Percentiles rank a stretch among this genome's conserved stretches.
Conservation (phyloP, 345 rosid species). For the Pistacia vera region DNA sequence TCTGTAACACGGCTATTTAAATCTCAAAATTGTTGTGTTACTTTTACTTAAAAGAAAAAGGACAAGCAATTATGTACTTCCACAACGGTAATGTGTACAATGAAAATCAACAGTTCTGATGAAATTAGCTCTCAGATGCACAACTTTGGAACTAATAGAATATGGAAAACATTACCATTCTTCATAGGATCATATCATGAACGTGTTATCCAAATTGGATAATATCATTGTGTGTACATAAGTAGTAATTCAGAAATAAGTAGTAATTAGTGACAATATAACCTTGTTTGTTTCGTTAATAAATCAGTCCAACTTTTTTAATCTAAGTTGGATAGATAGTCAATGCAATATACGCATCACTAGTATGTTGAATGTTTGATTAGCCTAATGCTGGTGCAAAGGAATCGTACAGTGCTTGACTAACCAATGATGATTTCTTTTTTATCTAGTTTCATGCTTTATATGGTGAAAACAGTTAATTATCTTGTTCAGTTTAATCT, state of each 20-base stretch:
- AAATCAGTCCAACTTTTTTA: background rate
- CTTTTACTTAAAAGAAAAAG: conserved; percentile 28
- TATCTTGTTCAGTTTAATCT: too few species aligned
- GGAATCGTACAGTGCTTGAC: too few species aligned
- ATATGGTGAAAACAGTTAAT: too few species aligned
- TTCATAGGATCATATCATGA: too few species aligned
- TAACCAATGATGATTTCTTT: too few species aligned
- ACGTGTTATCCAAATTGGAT: too few species aligned
- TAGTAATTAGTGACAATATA: background rate
- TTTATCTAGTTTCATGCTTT: background rate
- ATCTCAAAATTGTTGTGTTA: conserved; percentile 78
- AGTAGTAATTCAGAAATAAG: background rate
- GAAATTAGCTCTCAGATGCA: background rate
- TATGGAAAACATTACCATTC: too few species aligned
- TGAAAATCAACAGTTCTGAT: background rate
- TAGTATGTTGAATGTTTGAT: too few species aligned
- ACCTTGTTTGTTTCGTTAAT: background rate
- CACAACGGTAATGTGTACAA: conserved; percentile 51
- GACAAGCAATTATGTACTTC: too few species aligned
- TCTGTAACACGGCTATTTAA: conserved; percentile 42
- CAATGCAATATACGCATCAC: background rate
- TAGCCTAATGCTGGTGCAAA: background rate
- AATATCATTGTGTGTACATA: background rate
- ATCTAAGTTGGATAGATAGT: background rate
- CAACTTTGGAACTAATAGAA: too few species aligned